These are phyloP conservation scores for Escovopsis sp. DNA, from an alignment of 2,329 filamentous ascomycete genomes.

Conservation along the genomic window DNA sequence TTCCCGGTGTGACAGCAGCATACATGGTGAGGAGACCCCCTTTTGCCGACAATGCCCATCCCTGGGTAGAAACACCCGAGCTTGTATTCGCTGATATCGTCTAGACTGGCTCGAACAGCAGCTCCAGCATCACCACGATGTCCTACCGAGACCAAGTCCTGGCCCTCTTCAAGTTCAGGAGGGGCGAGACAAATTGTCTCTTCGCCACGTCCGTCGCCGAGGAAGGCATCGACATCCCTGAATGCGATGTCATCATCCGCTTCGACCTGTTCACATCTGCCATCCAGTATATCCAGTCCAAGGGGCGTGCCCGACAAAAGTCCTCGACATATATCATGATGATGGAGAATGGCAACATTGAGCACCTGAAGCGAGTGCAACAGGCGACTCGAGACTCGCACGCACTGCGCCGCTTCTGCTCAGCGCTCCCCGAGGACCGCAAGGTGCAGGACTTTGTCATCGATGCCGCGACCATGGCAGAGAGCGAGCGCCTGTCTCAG, in stretches of 20 bases:
- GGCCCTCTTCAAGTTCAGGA: constrained; percentile 50
- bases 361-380: constrained; percentile 39
- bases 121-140: constrained; percentile 40
- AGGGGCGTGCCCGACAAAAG: constrained; percentile 65
- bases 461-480: constrained; percentile 5
- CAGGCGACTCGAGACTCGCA: constrained; percentile 46
- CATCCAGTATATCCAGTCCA: constrained; percentile 90
- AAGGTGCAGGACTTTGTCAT: constrained; percentile 21
- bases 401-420: constrained; percentile 61
- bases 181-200: constrained; percentile 44
- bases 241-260: constrained; percentile 51
- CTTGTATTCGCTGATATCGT: not conserved
- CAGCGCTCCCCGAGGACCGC: constrained; percentile 57
- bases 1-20: constrained; percentile 43
- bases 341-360: constrained; percentile 54
- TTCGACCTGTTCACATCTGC: constrained; percentile 83
- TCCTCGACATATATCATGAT: constrained; percentile 76
- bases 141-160: constrained; percentile 61
- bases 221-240: constrained; percentile 52
- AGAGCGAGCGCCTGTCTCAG: constrained; percentile 17
- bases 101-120: constrained; percentile 15
- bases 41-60: not conserved
- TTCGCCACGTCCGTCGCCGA: constrained; percentile 53
- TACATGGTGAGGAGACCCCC: constrained; percentile 42
- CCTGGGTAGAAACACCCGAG: not conserved